These are phyloP conservation scores for Talaromyces sp. DNA, from an alignment of 2,329 filamentous ascomycete genomes.

Conservation along the genomic window DNA sequence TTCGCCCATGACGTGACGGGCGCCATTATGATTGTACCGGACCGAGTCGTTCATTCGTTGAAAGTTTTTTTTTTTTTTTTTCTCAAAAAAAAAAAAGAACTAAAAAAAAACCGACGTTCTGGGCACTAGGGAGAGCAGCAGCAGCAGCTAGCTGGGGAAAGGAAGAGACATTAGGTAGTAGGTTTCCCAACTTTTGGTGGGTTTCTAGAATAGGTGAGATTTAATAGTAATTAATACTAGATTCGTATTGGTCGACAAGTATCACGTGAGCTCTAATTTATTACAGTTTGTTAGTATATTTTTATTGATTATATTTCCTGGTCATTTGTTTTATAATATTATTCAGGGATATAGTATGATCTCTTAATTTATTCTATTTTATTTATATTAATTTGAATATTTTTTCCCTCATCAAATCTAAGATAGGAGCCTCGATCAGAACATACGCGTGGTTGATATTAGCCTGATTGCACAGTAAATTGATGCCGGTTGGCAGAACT, in stretches of 20 bases:
- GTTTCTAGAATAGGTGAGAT: neutral
- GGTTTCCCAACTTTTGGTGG: neutral
- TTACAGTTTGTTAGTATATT: neutral
- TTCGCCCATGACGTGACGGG: neutral
- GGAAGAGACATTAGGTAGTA: neutral
- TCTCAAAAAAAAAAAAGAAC: too few species aligned
- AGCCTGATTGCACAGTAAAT: neutral
- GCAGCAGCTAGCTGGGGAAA: neutral
- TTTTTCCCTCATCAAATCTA: neutral
- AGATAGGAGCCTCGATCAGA: neutral
- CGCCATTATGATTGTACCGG: constrained; percentile 4
- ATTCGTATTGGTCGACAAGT: neutral
- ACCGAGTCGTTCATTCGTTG: neutral
- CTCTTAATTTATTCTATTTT: too few species aligned
- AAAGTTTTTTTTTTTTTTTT: too few species aligned
- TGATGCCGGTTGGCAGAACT: neutral
- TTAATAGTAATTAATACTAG: neutral
- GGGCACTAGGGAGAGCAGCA: too few species aligned
- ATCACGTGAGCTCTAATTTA: constrained; percentile 9
- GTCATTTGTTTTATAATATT: neutral
- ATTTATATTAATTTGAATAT: neutral
- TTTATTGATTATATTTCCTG: neutral
- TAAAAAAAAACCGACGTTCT: too few species aligned
- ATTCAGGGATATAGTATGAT: too few species aligned
- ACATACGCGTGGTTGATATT: neutral